Conservation (phyloP, 108 stramenopile species). For the Pelagomonas calceolata region DNA sequence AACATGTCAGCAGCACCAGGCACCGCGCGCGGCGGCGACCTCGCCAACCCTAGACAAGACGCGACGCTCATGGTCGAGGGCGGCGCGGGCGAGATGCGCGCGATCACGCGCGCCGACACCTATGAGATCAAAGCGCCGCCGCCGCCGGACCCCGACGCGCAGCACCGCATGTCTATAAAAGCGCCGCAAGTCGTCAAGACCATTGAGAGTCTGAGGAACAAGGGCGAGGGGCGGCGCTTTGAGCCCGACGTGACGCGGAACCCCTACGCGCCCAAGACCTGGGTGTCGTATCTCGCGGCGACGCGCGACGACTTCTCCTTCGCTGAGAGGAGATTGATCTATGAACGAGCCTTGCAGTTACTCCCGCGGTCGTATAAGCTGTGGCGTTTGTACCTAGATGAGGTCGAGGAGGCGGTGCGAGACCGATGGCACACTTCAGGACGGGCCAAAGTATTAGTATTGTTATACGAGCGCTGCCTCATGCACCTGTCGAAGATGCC, state of each 20-base stretch:
- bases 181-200: too few relatives aligned
- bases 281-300: conserved; percentile 61
- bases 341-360: conserved; percentile 64
- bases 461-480: conserved; percentile 59
- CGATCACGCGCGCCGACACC: too few relatives aligned
- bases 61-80: too few relatives aligned
- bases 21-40: too few relatives aligned
- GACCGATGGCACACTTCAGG: not conserved
- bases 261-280: conserved; percentile 64
- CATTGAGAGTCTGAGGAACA: too few relatives aligned
- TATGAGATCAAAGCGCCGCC: too few relatives aligned
- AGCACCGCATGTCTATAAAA: too few relatives aligned
- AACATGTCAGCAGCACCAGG: too few relatives aligned
- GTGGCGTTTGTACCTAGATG: conserved; percentile 71
- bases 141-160: too few relatives aligned
- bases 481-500: conserved; percentile 80
- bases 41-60: too few relatives aligned
- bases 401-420: conserved; percentile 8
- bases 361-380: conserved; percentile 92
- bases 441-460: not conserved
- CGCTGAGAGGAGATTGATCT: conserved; percentile 26
- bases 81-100: too few relatives aligned
- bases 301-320: conserved; percentile 47
- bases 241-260: conserved; percentile 54
- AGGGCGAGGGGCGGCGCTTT: too few relatives aligned